Evolutionary conservation across 352 stramenopile species (phyloP).

Genomic region (Globisporangium uncinulatum): DNA sequence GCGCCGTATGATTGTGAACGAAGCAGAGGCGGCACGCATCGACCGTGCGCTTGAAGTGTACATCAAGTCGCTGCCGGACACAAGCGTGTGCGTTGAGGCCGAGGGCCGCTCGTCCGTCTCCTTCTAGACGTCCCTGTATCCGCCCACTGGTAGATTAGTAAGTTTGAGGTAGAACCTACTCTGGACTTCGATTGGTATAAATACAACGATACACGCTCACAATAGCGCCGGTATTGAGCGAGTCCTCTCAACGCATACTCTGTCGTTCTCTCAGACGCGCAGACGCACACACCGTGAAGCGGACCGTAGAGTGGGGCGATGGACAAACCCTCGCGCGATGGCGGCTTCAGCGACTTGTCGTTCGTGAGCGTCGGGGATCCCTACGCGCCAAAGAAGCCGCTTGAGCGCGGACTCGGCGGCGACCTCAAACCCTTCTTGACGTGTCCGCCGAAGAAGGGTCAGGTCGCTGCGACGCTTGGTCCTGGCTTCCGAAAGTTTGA

Average conservation of each 20-base stretch:
- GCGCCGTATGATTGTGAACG: slow-evolving; percentile 32
- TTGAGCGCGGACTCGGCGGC: slow-evolving; percentile 44
- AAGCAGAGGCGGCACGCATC: slow-evolving; percentile 43
- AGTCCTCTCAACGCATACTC: too few relatives aligned
- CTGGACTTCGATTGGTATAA: too few relatives aligned
- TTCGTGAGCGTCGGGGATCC: slow-evolving; percentile 64
- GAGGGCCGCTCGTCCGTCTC: slow-evolving; percentile 11
- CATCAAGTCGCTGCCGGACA: slow-evolving; percentile 11
- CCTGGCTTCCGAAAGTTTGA: slow-evolving; percentile 62
- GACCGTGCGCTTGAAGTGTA: slow-evolving; percentile 10
- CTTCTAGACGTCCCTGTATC: slow-evolving; percentile 3
- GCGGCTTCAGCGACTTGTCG: slow-evolving; percentile 67
- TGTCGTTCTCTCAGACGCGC: too few relatives aligned
- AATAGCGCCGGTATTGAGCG: too few relatives aligned
- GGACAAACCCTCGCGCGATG: slow-evolving; percentile 54
- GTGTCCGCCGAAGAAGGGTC: slow-evolving; percentile 58
- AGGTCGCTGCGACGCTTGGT: slow-evolving; percentile 54
- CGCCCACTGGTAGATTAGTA: too few relatives aligned
- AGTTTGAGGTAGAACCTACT: too few relatives aligned
- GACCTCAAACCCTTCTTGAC: slow-evolving; percentile 72
- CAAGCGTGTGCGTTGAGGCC: slow-evolving; percentile 11
- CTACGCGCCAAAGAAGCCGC: slow-evolving; percentile 37
- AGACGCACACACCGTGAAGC: neutral
- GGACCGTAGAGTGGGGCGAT: slow-evolving; percentile 1
- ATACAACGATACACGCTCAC: too few relatives aligned